These are phyloP conservation scores for Annulohypoxylon moriforme DNA, from an alignment of 495 filamentous ascomycete species.

Conservation along the genomic window DNA sequence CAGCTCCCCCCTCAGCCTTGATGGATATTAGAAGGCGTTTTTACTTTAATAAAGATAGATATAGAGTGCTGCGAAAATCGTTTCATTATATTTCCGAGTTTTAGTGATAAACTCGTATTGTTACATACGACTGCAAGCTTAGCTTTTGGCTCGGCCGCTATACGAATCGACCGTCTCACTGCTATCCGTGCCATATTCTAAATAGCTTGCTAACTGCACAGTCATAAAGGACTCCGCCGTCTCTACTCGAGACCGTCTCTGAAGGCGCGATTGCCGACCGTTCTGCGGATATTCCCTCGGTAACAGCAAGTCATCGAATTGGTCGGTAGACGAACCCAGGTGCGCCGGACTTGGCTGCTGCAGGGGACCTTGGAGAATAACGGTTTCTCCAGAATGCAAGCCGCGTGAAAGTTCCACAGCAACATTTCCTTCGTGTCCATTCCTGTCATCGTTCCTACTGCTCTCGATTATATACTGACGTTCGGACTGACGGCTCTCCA, in stretches of 20 bases:
- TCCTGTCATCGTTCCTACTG: not conserved
- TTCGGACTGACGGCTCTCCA: not conserved
- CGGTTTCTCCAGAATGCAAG: not conserved
- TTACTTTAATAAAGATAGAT: not conserved
- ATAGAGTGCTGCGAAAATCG: not conserved
- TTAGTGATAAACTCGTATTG: not conserved
- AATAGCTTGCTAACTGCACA: not conserved
- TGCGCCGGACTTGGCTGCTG: not conserved
- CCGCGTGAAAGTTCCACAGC: not conserved
- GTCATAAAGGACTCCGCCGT: conserved; percentile 1
- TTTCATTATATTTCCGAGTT: not conserved
- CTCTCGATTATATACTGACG: not conserved
- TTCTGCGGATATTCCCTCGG: not conserved
- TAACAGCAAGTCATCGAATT: not conserved
- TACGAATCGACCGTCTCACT: not conserved
- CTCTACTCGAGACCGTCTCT: not conserved
- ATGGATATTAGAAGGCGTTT: not conserved
- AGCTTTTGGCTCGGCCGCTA: not conserved
- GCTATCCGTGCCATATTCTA: not conserved
- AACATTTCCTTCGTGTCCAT: not conserved
- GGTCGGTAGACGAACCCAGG: not conserved
- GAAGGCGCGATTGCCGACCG: not conserved
- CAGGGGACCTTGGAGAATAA: not conserved
- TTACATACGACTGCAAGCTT: not conserved
- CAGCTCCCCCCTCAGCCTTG: not conserved